Evolutionary conservation across 768 basidiomycete species (phyloP).

Genomic region (Mrakia frigida): DNA sequence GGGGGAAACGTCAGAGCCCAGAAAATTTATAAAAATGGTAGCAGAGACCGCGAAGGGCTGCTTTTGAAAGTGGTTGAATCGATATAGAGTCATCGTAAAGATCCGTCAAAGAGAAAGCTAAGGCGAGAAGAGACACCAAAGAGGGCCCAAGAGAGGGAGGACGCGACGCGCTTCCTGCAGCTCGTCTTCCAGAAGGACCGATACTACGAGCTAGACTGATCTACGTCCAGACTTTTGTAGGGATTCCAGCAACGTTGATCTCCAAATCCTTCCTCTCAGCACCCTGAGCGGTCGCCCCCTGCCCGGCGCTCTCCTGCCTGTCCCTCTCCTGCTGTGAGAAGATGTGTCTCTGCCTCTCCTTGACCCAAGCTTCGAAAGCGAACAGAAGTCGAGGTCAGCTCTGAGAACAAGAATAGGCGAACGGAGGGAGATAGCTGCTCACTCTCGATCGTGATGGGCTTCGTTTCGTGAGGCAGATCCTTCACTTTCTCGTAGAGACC

Average conservation of each 20-base stretch:
- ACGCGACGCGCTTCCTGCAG: too few relatives aligned
- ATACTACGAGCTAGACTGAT: too few relatives aligned
- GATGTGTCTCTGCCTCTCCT: not conserved
- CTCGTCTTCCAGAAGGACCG: too few relatives aligned
- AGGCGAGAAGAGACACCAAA: too few relatives aligned
- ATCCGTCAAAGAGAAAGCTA: too few relatives aligned
- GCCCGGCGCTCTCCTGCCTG: not conserved
- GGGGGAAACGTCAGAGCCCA: too few relatives aligned
- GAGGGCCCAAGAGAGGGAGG: too few relatives aligned
- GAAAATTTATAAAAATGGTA: too few relatives aligned
- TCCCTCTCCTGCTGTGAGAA: not conserved
- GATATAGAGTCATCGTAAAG: too few relatives aligned
- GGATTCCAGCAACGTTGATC: not conserved
- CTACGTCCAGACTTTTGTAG: not conserved
- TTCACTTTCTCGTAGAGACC: slow-evolving; percentile 48
- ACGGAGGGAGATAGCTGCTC: not conserved
- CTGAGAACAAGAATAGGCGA: not conserved
- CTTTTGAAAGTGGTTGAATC: too few relatives aligned
- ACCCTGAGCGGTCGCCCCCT: not conserved
- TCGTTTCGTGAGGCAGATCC: not conserved
- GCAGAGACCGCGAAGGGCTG: too few relatives aligned
- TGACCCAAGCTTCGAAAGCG: not conserved
- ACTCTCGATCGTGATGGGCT: slow-evolving; percentile 25
- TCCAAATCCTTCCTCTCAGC: not conserved
- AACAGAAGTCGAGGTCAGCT: not conserved